phyloP scores from a whole-genome alignment of 306 rosid species.

The Trifolium pratense region DNA sequence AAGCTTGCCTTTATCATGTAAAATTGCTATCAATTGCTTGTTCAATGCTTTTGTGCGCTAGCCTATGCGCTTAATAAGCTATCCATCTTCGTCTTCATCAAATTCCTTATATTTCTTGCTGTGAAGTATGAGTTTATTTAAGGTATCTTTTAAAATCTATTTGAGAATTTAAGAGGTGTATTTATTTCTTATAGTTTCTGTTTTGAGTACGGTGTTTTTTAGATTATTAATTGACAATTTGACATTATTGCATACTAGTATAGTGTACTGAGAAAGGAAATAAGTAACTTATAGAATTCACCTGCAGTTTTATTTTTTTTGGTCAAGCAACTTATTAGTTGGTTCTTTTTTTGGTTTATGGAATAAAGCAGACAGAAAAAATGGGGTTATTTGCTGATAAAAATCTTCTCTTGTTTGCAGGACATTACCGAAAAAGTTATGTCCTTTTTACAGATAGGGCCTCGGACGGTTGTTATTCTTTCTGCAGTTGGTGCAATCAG shows the following conservation, averaged over 20 bases:
- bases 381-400: slow-evolving; percentile 11
- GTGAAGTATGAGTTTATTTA: slow-evolving; percentile 24
- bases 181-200: slow-evolving; percentile 29
- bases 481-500: slow-evolving; percentile 80
- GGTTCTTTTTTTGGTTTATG: slow-evolving; percentile 17
- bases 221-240: slow-evolving; percentile 11
- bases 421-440: slow-evolving; percentile 74
- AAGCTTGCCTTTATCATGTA: slow-evolving; percentile 31
- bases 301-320: not conserved
- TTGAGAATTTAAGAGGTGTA: slow-evolving; percentile 27
- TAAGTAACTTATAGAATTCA: slow-evolving; percentile 12
- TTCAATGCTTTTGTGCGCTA: slow-evolving; percentile 23
- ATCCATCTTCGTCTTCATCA: not conserved
- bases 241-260: slow-evolving; percentile 17
- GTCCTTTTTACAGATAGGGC: slow-evolving; percentile 81
- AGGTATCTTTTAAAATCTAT: slow-evolving; percentile 16
- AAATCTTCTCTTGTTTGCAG: slow-evolving; percentile 50
- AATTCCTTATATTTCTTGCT: slow-evolving; percentile 18
- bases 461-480: slow-evolving; percentile 89
- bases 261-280: slow-evolving; percentile 14
- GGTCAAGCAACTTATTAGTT: slow-evolving; percentile 6
- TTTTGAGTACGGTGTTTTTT: slow-evolving; percentile 18
- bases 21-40: not conserved
- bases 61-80: not conserved
- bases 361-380: not conserved